Evolutionary conservation across 768 basidiomycete genomes (phyloP), one percentile per base, ranked within the genome.

Genomic region (Lentinula sp.): DNA sequence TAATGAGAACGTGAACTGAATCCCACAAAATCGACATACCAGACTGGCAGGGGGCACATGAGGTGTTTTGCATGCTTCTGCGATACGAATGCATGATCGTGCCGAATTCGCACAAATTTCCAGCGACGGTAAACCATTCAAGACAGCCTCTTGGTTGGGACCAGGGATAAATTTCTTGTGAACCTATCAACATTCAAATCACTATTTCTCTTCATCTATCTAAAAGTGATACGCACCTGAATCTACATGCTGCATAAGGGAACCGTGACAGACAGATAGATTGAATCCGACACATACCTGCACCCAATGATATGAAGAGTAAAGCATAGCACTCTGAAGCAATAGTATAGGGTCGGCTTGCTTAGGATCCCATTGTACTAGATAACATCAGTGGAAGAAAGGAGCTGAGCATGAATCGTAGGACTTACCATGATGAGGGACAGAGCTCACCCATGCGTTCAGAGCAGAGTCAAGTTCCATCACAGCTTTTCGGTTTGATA

Each of bases 51-150:
- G 37, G 60, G 43, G 66, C 5, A 3, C 0, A 64, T 32, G 31
- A 69, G 66, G 72, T n/a, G 73, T 70, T 60, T 40, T 43, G 37
- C 18, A 31, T 15, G 28, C 23, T 40, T 86, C 84, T 51, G 83
- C 66, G 32, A 88, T 75, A 59, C 84, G 83, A 18, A 76, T 76
- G 48, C 77, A 81, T 1, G 84, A 84, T 13, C 86, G 74, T 1
- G 87, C 59, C 4, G 59, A 39, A 43, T 60, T 60, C 18, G 50
- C 37, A 40, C 49, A 60, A 18, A 60, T 52, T 81, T 5, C 85
- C 77, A 49, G 84, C 86, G 45, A 81, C 79, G 70, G 84, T 85
- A 61, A 87, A 85, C 0, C 84, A 83, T 68, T 2, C 71, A 74
- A 28, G 21, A 52, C 23, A 4, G 60, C 13, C 21, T 37, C 42